These are phyloP conservation scores for Melampsora larici-populina DNA, from an alignment of 1,284 basidiomycete genomes.

Conservation along the genomic window DNA sequence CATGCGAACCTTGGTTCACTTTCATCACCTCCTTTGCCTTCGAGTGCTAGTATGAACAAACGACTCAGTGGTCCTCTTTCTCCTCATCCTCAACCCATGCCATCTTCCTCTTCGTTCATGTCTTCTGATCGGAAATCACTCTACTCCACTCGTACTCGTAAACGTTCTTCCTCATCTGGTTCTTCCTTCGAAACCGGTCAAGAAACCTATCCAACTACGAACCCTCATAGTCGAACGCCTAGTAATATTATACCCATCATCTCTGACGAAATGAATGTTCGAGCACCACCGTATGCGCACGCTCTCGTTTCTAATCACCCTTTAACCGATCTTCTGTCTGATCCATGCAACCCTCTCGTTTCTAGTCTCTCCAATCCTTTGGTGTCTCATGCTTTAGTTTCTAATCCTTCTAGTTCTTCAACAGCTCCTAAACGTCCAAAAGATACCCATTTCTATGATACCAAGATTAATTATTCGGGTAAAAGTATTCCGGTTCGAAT, in stretches of 20 bases:
- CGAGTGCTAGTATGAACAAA: neutral
- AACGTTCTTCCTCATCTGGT: conserved; percentile 5
- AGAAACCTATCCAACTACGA: neutral
- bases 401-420: neutral
- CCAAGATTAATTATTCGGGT: conserved; percentile 66
- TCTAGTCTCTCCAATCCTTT: neutral
- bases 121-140: conserved; percentile 16
- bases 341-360: neutral
- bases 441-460: conserved; percentile 91
- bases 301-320: neutral
- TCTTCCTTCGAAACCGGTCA: conserved; percentile 15
- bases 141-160: conserved; percentile 7
- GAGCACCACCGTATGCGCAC: too few relatives aligned
- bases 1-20: conserved; percentile 21
- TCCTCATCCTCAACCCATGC: conserved; percentile 1
- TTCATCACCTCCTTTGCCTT: conserved; percentile 4
- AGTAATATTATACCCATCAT: neutral
- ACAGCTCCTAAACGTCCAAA: conserved; percentile 58
- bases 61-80: neutral
- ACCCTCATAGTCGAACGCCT: neutral
- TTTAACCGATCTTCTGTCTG: neutral
- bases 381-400: neutral
- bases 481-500: conserved; percentile 74
- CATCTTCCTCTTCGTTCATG: conserved; percentile 23
- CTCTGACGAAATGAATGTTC: too few relatives aligned